Base-by-base conservation (phyloP, 305 asterid genomes). In the Fraxinus latifolia region DNA sequence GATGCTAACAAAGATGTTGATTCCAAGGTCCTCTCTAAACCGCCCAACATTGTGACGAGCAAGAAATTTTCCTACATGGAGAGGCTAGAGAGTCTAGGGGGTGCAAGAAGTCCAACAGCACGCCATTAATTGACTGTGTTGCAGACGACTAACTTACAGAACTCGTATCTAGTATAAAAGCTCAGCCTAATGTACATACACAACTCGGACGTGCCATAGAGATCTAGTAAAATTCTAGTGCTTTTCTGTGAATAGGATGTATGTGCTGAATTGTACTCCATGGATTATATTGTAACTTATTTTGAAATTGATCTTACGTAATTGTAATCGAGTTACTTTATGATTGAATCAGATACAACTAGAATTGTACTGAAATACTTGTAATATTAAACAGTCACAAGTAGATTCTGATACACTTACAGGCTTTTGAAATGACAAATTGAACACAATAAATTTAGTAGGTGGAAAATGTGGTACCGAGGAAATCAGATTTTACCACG, bases 401-500 rank as follows among this genome's bases (percentile, higher is more conserved):
- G 77, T 78, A 76, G 89, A 85, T 81, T 85, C 82, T 80, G 74
- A 79, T 79, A 84, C 89, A 91, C 94, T 88, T 91, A 86, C 95
- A 92, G 84, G 84, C 87, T 86, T 87, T 34, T 6, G 82, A 80
- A 85, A 82, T 78, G 88, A 83, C 73, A 85, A 81, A 89, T 87
- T 60, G 78, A 81, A 75, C 81, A 79, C 84, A 87, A 25, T 8
- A n/a, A 65, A 83, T 74, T 68, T 77, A 37, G n/a, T 44, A 50
- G 11, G 11, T 80, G 29, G 55, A 78, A 78, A 81, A 80, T 74
- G 34, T 78, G 33, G 50, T 39, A 0, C 27, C 34, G 17, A 50
- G 44, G 27, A 60, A 72, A 42, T 91, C 90, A 95, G 89, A 96
- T 91, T 84, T 93, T 96, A 65, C 93, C 98, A 37, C 96, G 92